These are phyloP conservation scores for Pseudocercospora macadamiae DNA, from an alignment of 2,329 filamentous ascomycete species.

Conservation along the genomic window DNA sequence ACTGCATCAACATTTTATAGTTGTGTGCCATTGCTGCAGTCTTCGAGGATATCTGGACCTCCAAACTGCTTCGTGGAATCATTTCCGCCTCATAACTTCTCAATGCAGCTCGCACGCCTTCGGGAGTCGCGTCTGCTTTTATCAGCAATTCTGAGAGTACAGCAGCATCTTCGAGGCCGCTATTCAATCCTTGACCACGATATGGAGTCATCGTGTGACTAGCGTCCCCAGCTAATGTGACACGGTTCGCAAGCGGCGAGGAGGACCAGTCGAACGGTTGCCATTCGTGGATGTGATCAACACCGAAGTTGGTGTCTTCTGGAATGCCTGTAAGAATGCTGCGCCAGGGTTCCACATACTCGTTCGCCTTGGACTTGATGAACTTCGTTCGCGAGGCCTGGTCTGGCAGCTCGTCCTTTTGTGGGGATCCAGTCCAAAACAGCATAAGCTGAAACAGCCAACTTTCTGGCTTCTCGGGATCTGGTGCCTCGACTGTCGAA, in stretches of 20 bases:
- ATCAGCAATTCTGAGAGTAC: constrained; percentile 2
- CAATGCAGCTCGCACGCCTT: constrained; percentile 3
- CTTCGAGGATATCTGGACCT: constrained; percentile 13
- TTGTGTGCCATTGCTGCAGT: constrained; percentile 19
- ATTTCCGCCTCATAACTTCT: constrained; percentile 21
- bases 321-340: constrained; percentile 14
- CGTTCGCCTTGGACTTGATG: constrained; percentile 15
- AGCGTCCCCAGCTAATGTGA: constrained; percentile 26
- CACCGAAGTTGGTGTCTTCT: constrained; percentile 11
- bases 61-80: constrained; percentile 9
- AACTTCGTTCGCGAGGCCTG: constrained; percentile 17
- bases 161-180: constrained; percentile 17
- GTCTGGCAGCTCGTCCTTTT: constrained; percentile 8
- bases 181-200: constrained; percentile 19
- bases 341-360: constrained; percentile 21
- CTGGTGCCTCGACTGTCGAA: constrained; percentile 7
- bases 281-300: constrained; percentile 17
- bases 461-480: constrained; percentile 9
- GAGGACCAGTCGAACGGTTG: constrained; percentile 19
- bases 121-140: not conserved
- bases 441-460: constrained; percentile 21
- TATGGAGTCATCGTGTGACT: constrained; percentile 19
- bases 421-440: constrained; percentile 14
- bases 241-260: constrained; percentile 10
- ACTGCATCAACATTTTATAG: constrained; percentile 18